Conservation (phyloP, 192 early-diverging fungal genomes). For the Paraglomus brasilianum region DNA sequence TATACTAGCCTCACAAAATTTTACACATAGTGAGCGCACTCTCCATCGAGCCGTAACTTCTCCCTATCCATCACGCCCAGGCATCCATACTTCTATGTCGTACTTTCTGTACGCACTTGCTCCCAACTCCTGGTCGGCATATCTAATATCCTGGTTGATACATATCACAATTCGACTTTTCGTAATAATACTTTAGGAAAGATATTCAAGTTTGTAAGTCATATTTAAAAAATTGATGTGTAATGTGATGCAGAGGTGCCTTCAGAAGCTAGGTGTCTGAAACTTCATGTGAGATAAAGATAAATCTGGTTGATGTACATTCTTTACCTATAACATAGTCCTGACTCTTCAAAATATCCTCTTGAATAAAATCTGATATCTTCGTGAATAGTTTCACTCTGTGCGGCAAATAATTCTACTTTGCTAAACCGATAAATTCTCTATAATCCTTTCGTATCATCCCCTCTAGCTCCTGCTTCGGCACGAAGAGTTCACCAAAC, state of each 20-base stretch:
- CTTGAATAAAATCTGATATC: constrained; percentile 75
- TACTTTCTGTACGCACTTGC: constrained; percentile 88
- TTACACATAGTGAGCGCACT: constrained; percentile 16
- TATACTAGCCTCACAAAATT: constrained; percentile 30
- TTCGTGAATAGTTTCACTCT: constrained; percentile 67
- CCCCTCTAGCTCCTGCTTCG: constrained; percentile 82
- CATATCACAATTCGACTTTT: not conserved
- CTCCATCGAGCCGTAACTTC: too few relatives aligned
- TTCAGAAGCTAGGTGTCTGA: too few relatives aligned
- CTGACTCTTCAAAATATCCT: constrained; percentile 70
- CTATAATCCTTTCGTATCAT: constrained; percentile 85
- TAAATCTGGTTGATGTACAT: too few relatives aligned
- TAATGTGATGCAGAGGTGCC: too few relatives aligned
- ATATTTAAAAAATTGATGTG: not conserved
- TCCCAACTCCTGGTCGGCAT: constrained; percentile 95
- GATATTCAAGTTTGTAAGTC: not conserved
- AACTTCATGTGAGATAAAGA: too few relatives aligned
- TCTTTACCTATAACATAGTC: constrained; percentile 67
- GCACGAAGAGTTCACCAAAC: constrained; percentile 87
- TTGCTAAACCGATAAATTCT: constrained; percentile 95
- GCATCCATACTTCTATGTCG: constrained; percentile 98
- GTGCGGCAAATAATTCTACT: constrained; percentile 81
- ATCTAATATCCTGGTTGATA: constrained; percentile 72
- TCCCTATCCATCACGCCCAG: constrained; percentile 77
- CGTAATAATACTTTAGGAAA: not conserved